A percentile compares a stretch with the other conserved stretches of the same genome.
Conservation (phyloP, 2,329 filamentous ascomycete species). For the Fusarium nelsonii region DNA sequence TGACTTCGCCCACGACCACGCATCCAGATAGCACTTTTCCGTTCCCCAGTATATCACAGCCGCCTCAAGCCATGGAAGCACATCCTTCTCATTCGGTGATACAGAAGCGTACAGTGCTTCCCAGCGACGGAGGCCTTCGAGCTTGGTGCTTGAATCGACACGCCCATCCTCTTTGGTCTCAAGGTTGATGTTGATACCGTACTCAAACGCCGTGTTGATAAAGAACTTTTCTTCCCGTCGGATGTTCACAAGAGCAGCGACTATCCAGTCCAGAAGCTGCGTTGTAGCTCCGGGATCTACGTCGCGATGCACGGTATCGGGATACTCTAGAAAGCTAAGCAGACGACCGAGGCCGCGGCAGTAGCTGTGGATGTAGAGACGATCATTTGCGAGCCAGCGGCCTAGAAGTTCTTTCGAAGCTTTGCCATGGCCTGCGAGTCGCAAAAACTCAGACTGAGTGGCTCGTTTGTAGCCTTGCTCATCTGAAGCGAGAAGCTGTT, state of each 20-base stretch:
- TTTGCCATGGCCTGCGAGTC: conserved; percentile 71
- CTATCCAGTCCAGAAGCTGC: conserved; percentile 71
- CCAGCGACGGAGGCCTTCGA: conserved; percentile 56
- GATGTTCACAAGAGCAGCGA: conserved; percentile 74
- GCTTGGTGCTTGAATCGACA: conserved; percentile 51
- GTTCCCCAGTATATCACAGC: conserved; percentile 83
- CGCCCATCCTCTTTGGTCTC: conserved; percentile 37
- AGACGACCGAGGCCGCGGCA: conserved; percentile 75
- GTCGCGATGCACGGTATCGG: conserved; percentile 47
- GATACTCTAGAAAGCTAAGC: conserved; percentile 71
- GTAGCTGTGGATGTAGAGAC: conserved; percentile 78
- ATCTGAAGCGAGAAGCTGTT: conserved; percentile 66
- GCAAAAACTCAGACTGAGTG: conserved; percentile 76
- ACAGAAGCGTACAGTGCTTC: conserved; percentile 66
- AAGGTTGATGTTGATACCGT: conserved; percentile 65
- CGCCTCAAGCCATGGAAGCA: conserved; percentile 70
- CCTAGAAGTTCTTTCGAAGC: conserved; percentile 68
- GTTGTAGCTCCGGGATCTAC: conserved; percentile 58
- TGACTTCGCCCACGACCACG: conserved; percentile 66
- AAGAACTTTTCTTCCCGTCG: conserved; percentile 77
- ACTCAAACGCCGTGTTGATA: conserved; percentile 71
- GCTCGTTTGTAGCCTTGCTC: conserved; percentile 63
- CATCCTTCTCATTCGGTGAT: conserved; percentile 57
- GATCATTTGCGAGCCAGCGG: conserved; percentile 78
- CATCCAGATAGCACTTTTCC: conserved; percentile 72